phyloP scores from a whole-genome alignment of 2,329 filamentous ascomycete genomes.

The Plectosphaerella sp. region DNA sequence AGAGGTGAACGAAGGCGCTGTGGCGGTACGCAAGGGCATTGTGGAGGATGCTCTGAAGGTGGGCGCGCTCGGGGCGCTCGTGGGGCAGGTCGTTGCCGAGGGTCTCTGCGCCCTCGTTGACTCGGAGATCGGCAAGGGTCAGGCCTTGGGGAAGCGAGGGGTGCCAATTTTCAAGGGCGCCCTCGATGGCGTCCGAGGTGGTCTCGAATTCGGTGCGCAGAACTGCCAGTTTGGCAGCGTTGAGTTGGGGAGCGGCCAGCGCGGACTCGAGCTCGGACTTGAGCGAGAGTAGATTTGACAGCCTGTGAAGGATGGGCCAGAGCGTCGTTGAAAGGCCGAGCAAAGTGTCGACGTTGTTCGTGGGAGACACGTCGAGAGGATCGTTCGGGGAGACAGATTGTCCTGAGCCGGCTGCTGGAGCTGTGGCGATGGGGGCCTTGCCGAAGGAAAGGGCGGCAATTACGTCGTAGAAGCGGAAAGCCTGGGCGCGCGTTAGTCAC shows the following conservation, averaged over 20 bases:
- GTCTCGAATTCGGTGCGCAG: slow-evolving; percentile 46
- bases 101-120: slow-evolving; percentile 6
- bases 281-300: slow-evolving; percentile 50
- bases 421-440: slow-evolving; percentile 49
- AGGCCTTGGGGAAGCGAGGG: slow-evolving; percentile 40
- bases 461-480: slow-evolving; percentile 62
- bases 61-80: slow-evolving; percentile 26
- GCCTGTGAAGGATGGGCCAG: slow-evolving; percentile 59
- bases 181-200: slow-evolving; percentile 50
- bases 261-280: slow-evolving; percentile 48
- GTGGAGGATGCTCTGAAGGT: slow-evolving; percentile 50
- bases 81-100: slow-evolving; percentile 15
- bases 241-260: slow-evolving; percentile 31
- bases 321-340: slow-evolving; percentile 58
- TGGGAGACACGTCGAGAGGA: slow-evolving; percentile 38
- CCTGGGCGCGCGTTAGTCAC: slow-evolving; percentile 29
- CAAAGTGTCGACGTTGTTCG: slow-evolving; percentile 52
- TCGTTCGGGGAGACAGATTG: slow-evolving; percentile 43
- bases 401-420: slow-evolving; percentile 41
- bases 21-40: slow-evolving; percentile 59
- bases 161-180: slow-evolving; percentile 50
- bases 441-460: slow-evolving; percentile 59
- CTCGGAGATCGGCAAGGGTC: slow-evolving; percentile 11
- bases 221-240: slow-evolving; percentile 34
- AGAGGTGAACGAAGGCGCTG: slow-evolving; percentile 53